Evolutionary conservation across 768 basidiomycete species (phyloP).

Genomic region (Asterophora parasitica): DNA sequence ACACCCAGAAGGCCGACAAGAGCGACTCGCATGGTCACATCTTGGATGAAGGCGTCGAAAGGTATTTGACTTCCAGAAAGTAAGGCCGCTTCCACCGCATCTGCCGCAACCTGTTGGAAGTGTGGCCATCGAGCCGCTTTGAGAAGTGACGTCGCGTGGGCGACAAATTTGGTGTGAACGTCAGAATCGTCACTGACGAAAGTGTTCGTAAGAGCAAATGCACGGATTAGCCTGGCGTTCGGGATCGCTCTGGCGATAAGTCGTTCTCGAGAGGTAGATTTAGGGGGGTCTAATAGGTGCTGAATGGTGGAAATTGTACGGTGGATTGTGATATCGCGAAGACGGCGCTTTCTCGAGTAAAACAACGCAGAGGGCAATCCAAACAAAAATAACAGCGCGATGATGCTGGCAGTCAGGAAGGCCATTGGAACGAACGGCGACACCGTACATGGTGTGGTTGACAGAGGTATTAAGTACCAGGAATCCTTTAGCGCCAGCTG

Average conservation of each 20-base stretch:
- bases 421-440: slow-evolving; percentile 6
- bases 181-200: slow-evolving; percentile 39
- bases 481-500: neutral
- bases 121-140: slow-evolving; percentile 28
- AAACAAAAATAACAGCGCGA: neutral
- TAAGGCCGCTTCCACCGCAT: slow-evolving; percentile 26
- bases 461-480: slow-evolving; percentile 1
- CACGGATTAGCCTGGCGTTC: slow-evolving; percentile 29
- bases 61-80: slow-evolving; percentile 8
- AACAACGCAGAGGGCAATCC: neutral
- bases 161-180: slow-evolving; percentile 33
- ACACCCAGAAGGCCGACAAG: slow-evolving; percentile 37
- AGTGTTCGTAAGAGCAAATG: slow-evolving; percentile 40
- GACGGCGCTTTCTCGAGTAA: neutral
- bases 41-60: slow-evolving; percentile 39
- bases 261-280: slow-evolving; percentile 10
- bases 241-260: slow-evolving; percentile 30
- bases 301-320: slow-evolving; percentile 1
- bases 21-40: slow-evolving; percentile 38
- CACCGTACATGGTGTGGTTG: slow-evolving; percentile 5
- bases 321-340: neutral
- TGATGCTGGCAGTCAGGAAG: slow-evolving; percentile 1
- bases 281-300: slow-evolving; percentile 11
- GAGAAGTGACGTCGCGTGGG: slow-evolving; percentile 25
- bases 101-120: slow-evolving; percentile 25